phyloP scores from a whole-genome alignment of 345 rosid genomes.

The Anastatica hierochuntica region DNA sequence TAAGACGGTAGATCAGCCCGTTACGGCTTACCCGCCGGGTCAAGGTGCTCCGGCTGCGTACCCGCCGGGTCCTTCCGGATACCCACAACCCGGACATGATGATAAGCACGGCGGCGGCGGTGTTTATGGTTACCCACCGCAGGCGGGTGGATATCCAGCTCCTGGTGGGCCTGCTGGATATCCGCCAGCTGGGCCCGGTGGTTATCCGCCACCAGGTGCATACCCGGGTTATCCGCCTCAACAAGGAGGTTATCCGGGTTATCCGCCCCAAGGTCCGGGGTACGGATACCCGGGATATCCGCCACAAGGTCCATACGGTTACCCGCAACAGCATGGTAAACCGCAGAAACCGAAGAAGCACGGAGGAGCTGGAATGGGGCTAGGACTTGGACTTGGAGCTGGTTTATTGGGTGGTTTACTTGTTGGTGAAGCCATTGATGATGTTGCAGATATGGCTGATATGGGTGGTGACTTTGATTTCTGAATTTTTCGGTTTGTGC shows the following conservation, averaged over 20 bases:
- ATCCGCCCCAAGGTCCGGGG: conserved; percentile 21
- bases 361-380: conserved; percentile 23
- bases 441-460: conserved; percentile 21
- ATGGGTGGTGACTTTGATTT: conserved; percentile 31
- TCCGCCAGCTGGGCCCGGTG: conserved; percentile 25
- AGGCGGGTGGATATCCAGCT: conserved; percentile 10
- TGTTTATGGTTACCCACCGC: conserved; percentile 15
- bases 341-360: conserved; percentile 30
- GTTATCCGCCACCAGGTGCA: conserved; percentile 17
- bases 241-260: conserved; percentile 19
- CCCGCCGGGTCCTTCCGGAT: conserved; percentile 23
- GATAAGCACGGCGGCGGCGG: conserved; percentile 18
- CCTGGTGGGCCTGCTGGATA: background rate
- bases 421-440: conserved; percentile 24
- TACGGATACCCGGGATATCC: conserved; percentile 22
- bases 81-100: conserved; percentile 22
- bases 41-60: conserved; percentile 14
- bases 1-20: conserved; percentile 21
- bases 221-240: conserved; percentile 18
- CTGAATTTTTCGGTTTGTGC: background rate
- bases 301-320: conserved; percentile 20
- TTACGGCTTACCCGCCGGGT: conserved; percentile 28
- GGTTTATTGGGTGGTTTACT: conserved; percentile 29
- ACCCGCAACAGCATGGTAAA: conserved; percentile 24
- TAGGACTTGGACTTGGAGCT: conserved; percentile 34